Conservation (phyloP, 2,329 filamentous ascomycete species). For the Fusarium clavum region DNA sequence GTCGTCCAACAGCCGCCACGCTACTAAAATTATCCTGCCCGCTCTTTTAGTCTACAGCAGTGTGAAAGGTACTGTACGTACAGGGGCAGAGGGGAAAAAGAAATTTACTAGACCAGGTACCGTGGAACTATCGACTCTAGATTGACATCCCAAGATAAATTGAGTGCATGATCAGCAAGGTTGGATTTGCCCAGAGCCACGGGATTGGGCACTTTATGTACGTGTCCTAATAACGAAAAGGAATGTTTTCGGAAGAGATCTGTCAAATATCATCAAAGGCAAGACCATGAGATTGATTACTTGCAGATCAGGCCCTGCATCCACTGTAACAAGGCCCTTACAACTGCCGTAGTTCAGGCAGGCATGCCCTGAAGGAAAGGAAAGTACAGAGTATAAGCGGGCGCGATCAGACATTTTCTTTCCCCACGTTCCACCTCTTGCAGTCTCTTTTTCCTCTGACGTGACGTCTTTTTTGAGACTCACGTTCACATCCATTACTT, state of each 20-base stretch:
- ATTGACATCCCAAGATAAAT: slow-evolving; percentile 1
- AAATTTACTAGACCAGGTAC: slow-evolving; percentile 15
- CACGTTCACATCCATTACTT: not conserved
- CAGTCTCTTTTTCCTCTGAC: not conserved
- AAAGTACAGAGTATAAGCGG: not conserved
- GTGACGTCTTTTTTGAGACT: slow-evolving; percentile 3
- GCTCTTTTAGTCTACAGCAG: not conserved
- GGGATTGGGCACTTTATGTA: slow-evolving; percentile 32
- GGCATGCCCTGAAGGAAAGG: not conserved
- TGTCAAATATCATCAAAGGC: slow-evolving; percentile 20
- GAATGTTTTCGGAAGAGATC: not conserved
- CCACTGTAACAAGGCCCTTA: not conserved
- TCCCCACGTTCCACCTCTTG: not conserved
- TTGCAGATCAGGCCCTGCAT: slow-evolving; percentile 2
- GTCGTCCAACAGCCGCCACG: slow-evolving; percentile 9
- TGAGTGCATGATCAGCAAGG: slow-evolving; percentile 19
- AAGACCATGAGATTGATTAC: not conserved
- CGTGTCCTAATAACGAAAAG: slow-evolving; percentile 21
- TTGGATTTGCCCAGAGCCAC: slow-evolving; percentile 17
- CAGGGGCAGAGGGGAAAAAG: not conserved
- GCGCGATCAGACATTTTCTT: not conserved
- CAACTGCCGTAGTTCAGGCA: not conserved
- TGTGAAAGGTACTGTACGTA: not conserved
- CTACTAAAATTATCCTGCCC: slow-evolving; percentile 33
- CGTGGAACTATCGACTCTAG: slow-evolving; percentile 9